A percentile compares a stretch with the other conserved stretches of the same genome.
These are phyloP conservation scores for Mycena olivaceomarginata DNA, from an alignment of 768 basidiomycete species.

Conservation along the genomic window DNA sequence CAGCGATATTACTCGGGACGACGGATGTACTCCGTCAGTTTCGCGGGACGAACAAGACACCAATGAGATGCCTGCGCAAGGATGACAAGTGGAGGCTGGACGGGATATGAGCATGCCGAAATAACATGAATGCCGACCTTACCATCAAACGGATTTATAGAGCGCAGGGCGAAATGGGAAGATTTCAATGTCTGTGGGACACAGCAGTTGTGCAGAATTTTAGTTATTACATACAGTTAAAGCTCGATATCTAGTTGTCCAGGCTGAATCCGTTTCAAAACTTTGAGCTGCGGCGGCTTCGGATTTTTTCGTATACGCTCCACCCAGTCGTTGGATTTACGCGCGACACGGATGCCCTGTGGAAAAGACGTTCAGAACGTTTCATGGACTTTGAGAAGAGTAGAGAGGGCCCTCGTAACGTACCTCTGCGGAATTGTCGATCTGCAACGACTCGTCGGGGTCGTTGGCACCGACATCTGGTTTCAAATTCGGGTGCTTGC, in stretches of 20 bases:
- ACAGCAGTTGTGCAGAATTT: background rate
- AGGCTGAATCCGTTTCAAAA: constrained; percentile 24
- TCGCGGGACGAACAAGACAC: no score
- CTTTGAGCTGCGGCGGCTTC: background rate
- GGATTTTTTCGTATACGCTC: constrained; percentile 6
- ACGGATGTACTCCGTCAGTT: no score
- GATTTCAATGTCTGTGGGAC: no score
- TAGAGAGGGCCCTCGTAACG: background rate
- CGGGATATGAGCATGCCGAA: no score
- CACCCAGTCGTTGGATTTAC: constrained; percentile 38
- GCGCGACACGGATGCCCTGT: constrained; percentile 33
- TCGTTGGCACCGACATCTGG: constrained; percentile 18
- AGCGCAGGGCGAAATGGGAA: no score
- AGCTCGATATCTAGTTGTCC: constrained; percentile 19
- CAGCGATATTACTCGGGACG: no score
- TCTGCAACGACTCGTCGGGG: constrained; percentile 37
- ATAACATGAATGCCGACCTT: no score
- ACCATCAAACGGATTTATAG: no score
- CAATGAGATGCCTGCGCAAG: no score
- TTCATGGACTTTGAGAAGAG: background rate
- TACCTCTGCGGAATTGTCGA: constrained; percentile 36
- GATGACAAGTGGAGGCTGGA: no score
- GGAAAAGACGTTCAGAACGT: background rate
- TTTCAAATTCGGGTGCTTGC: constrained; percentile 11
- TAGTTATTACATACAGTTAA: background rate